Evolutionary conservation across 148 eudicot genomes (phyloP).

Genomic region (Dianthus caryophyllus): DNA sequence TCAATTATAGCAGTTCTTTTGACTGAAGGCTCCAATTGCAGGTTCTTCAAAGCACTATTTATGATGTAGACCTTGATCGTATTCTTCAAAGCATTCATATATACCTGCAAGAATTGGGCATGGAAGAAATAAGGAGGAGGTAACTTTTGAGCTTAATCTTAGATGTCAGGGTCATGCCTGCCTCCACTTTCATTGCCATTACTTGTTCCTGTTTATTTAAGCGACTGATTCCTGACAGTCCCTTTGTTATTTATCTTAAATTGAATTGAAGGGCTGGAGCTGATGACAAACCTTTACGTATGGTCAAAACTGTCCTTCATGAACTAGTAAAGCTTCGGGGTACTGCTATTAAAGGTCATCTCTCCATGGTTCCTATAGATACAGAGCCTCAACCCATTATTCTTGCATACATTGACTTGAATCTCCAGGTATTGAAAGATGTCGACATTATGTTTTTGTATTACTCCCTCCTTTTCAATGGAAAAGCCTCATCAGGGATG

Average conservation of each 20-base stretch:
- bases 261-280: slow-evolving; percentile 75
- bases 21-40: slow-evolving; percentile 28
- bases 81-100: slow-evolving; percentile 94
- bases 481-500: too few species aligned
- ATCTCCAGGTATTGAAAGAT: slow-evolving; percentile 65
- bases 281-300: slow-evolving; percentile 96
- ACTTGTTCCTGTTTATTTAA: not conserved
- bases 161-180: not conserved
- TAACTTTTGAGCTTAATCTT: slow-evolving; percentile 20
- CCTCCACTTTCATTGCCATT: not conserved
- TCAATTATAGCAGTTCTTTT: slow-evolving; percentile 3
- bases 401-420: slow-evolving; percentile 95
- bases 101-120: slow-evolving; percentile 90
- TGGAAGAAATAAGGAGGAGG: slow-evolving; percentile 99
- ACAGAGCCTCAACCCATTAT: slow-evolving; percentile 95
- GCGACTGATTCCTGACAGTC: not conserved
- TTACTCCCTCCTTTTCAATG: too few species aligned
- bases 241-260: not conserved
- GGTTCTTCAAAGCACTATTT: slow-evolving; percentile 95
- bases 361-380: slow-evolving; percentile 95
- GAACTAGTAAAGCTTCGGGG: slow-evolving; percentile 98
- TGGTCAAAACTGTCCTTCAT: slow-evolving; percentile 97
- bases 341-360: slow-evolving; percentile 96
- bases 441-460: not conserved
- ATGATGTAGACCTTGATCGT: slow-evolving; percentile 92